Percentiles rank a stretch among this genome's conserved stretches.
phyloP scores from a whole-genome alignment of 768 basidiomycete genomes.

The Dioszegia aurantiaca region DNA sequence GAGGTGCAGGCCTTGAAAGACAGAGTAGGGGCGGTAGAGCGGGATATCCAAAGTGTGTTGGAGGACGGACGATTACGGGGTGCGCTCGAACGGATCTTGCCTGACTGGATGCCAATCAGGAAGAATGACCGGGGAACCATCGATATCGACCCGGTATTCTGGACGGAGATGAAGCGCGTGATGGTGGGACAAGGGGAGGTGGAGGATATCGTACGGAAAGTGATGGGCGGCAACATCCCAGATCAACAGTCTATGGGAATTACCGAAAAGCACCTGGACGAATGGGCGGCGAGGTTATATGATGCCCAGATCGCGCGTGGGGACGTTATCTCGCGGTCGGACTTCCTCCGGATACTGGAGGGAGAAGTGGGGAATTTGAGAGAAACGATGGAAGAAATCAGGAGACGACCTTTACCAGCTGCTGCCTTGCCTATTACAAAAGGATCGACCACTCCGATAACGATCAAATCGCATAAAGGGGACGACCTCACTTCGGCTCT shows the following conservation, averaged over 20 bases:
- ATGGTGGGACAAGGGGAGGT: slow-evolving; percentile 45
- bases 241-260: slow-evolving; percentile 33
- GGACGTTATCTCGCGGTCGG: slow-evolving; percentile 45
- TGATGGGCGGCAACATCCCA: slow-evolving; percentile 18
- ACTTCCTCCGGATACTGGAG: slow-evolving; percentile 51
- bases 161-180: slow-evolving; percentile 53
- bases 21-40: slow-evolving; percentile 44
- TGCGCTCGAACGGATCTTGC: slow-evolving; percentile 52
- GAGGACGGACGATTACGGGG: slow-evolving; percentile 46
- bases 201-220: slow-evolving; percentile 33
- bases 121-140: slow-evolving; percentile 32
- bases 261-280: slow-evolving; percentile 47
- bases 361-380: slow-evolving; percentile 47
- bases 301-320: slow-evolving; percentile 31
- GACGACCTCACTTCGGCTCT: slow-evolving; percentile 71
- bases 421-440: background rate
- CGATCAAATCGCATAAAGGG: slow-evolving; percentile 54
- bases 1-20: slow-evolving; percentile 32
- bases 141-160: slow-evolving; percentile 54
- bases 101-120: slow-evolving; percentile 51
- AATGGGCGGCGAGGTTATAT: slow-evolving; percentile 49
- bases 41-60: slow-evolving; percentile 38
- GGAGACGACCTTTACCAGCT: slow-evolving; percentile 2
- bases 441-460: slow-evolving; percentile 9
- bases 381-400: slow-evolving; percentile 17